Evolutionary conservation across 1,139 yeast genomes (phyloP).

Genomic region (Torulaspora globosa): DNA sequence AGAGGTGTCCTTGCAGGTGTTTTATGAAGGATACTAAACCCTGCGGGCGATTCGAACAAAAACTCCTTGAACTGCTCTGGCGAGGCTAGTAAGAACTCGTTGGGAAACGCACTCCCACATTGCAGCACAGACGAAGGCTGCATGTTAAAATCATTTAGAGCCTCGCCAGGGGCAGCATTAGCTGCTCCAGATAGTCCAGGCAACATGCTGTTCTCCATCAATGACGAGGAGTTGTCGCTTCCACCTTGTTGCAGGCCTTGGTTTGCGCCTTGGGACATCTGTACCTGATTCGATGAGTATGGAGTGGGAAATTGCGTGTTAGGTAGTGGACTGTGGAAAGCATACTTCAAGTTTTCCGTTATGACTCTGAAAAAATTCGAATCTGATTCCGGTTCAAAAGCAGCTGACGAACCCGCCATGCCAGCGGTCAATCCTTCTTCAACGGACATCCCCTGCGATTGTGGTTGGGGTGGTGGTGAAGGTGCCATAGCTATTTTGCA

Average conservation of each 20-base stretch:
- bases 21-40: conserved; percentile 31
- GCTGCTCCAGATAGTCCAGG: conserved; percentile 14
- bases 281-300: conserved; percentile 29
- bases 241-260: conserved; percentile 11
- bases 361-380: conserved; percentile 25
- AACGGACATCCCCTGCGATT: conserved; percentile 8
- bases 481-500: conserved; percentile 7
- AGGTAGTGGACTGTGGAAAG: conserved; percentile 33
- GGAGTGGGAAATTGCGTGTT: conserved; percentile 36
- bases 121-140: conserved; percentile 35
- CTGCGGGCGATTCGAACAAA: conserved; percentile 36
- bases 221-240: conserved; percentile 20
- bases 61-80: conserved; percentile 37
- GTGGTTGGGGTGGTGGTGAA: conserved; percentile 6
- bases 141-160: conserved; percentile 30
- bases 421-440: conserved; percentile 11
- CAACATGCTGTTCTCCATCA: conserved; percentile 31
- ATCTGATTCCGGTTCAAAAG: conserved; percentile 17
- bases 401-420: conserved; percentile 3
- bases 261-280: conserved; percentile 11
- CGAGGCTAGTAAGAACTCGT: conserved; percentile 33
- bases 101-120: conserved; percentile 26
- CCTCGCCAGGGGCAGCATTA: conserved; percentile 12
- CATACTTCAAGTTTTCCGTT: conserved; percentile 29
- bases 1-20: conserved; percentile 37